Evolutionary conservation across 768 basidiomycete genomes (phyloP), one percentile per base, ranked within the genome.

Genomic region (Mycena filopes): DNA sequence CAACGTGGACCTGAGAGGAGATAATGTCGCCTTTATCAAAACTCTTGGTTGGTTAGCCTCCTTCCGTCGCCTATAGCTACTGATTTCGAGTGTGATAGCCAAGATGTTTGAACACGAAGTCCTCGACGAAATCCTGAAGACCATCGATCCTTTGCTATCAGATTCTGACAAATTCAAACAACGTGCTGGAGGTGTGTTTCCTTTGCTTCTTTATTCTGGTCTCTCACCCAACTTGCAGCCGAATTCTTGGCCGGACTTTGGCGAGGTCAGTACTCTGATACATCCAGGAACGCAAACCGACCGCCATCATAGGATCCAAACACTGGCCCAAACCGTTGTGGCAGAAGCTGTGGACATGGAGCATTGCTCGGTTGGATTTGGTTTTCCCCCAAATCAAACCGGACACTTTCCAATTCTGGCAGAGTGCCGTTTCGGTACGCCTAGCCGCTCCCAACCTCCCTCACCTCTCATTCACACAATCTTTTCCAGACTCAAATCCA

Each of bases 91-190:
- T 47, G 63, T 57, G 55, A 43, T 71, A 94, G 93, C 84, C 53
- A 93, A 93, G 75, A 85, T 89, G 73, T 88, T 88, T 62, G 87
- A 86, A 59, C 80, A 80, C 60, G 79, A 80, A 31, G 74, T 79
- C 15, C 70, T 95, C 33, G 84, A 89, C 41, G 78, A 77, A 26
- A 76, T 90, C 23, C 78, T 92, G 33, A 73, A 77, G 16, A 78
- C 81, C 20, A 81, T 91, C 38, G 92, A 95, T 42, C 79, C 86
- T 15, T 72, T 93, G 29, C 78, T 93, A 42, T 79, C 77, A 36
- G 91, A 91, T 51, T 59, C 83, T 20, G 92, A 95, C 71, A 91
- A 93, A 64, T 95, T 90, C 80, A 94, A 94, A 77, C 95, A 95
- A 73, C 86, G 94, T 26, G 93, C 93, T 29, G 89, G 89, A 26